These are phyloP conservation scores for Metschnikowia baotianmanensis DNA, from an alignment of 805 yeast genomes.

Conservation along the genomic window DNA sequence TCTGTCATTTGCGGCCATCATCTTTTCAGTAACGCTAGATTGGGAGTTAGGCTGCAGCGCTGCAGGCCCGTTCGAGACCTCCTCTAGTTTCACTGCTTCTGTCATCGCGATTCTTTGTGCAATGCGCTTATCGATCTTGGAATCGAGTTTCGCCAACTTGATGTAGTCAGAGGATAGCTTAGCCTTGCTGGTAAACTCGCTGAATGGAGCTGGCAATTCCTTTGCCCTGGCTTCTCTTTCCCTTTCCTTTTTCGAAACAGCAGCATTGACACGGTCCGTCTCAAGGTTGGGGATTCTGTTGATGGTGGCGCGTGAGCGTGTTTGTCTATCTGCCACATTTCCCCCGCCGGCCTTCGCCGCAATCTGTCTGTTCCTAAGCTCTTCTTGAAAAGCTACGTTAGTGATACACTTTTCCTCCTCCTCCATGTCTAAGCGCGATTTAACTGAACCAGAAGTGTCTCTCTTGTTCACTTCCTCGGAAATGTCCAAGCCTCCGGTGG, in stretches of 20 bases:
- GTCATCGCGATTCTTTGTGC: conserved; percentile 3
- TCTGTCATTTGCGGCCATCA: neutral
- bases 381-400: conserved; percentile 9
- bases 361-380: conserved; percentile 12
- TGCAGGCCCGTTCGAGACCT: neutral
- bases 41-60: too few relatives aligned
- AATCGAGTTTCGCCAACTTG: conserved; percentile 25
- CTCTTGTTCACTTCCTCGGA: conserved; percentile 13
- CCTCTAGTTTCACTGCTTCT: conserved; percentile 10
- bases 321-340: conserved; percentile 8
- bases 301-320: conserved; percentile 16
- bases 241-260: conserved; percentile 7
- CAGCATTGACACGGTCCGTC: conserved; percentile 6
- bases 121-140: conserved; percentile 12
- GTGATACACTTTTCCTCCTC: neutral
- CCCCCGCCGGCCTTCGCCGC: conserved; percentile 13
- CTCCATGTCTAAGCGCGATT: conserved; percentile 2
- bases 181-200: conserved; percentile 16
- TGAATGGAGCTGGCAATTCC: conserved; percentile 16
- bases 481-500: conserved; percentile 12
- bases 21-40: too few relatives aligned
- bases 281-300: conserved; percentile 12
- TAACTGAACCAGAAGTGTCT: conserved; percentile 6
- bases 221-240: conserved; percentile 11
- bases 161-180: conserved; percentile 21